phyloP scores from a whole-genome alignment of 345 rosid species.

The Aegle marmelos region DNA sequence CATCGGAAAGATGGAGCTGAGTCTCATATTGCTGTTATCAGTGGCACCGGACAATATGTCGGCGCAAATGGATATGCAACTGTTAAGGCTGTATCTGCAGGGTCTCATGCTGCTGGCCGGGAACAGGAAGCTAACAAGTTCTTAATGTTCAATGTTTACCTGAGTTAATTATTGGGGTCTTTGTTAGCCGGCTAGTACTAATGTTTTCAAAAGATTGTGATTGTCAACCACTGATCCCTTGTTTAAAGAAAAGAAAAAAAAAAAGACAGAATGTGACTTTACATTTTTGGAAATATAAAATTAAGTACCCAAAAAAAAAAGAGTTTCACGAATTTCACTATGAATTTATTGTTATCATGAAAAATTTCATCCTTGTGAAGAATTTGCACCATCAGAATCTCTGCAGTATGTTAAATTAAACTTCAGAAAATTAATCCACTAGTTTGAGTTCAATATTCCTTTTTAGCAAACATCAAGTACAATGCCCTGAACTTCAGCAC shows the following conservation, averaged over 20 bases:
- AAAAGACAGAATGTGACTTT: background rate
- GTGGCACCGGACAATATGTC: slow-evolving; percentile 44
- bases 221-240: background rate
- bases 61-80: slow-evolving; percentile 34
- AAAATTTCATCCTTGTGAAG: background rate
- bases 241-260: background rate
- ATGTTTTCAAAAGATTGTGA: background rate
- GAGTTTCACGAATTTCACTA: background rate
- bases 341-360: background rate
- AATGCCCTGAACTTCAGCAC: background rate
- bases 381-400: background rate
- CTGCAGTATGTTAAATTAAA: background rate
- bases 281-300: background rate
- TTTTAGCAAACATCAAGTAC: background rate
- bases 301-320: background rate
- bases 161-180: background rate
- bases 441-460: background rate
- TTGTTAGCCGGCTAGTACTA: too few species aligned
- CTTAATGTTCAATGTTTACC: background rate
- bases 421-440: background rate
- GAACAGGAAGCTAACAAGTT: background rate
- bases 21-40: slow-evolving; percentile 53
- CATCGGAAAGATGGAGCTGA: slow-evolving; percentile 29
- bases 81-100: background rate
- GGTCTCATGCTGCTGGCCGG: background rate